These are phyloP conservation scores for Avena eriantha DNA, from an alignment of 176 grass and related monocot species.

Conservation along the genomic window DNA sequence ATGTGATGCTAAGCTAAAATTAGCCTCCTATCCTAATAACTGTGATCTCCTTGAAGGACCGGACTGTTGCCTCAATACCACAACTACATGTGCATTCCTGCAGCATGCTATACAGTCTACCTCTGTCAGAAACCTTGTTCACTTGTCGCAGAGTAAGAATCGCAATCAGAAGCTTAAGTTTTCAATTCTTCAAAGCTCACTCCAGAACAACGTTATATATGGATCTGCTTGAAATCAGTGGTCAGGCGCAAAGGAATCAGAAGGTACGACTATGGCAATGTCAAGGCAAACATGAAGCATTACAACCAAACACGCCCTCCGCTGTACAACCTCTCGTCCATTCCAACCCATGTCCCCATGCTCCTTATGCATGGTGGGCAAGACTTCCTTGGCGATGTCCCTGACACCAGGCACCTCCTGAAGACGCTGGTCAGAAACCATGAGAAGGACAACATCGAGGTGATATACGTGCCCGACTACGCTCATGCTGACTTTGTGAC, in stretches of 20 bases:
- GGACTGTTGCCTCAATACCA: slow-evolving; percentile 64
- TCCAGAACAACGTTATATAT: not conserved
- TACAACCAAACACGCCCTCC: slow-evolving; percentile 44
- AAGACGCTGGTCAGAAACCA: slow-evolving; percentile 30
- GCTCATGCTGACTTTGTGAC: slow-evolving; percentile 55
- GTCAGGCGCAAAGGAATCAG: slow-evolving; percentile 34
- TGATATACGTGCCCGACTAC: slow-evolving; percentile 39
- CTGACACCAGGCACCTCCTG: slow-evolving; percentile 53
- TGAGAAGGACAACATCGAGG: slow-evolving; percentile 35
- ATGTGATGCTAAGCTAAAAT: not conserved
- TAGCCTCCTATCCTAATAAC: slow-evolving; percentile 11
- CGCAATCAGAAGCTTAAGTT: not conserved
- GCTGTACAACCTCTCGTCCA: slow-evolving; percentile 41
- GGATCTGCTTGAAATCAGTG: slow-evolving; percentile 34
- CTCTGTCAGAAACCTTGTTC: slow-evolving; percentile 53
- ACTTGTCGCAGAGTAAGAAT: slow-evolving; percentile 57
- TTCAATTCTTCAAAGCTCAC: slow-evolving; percentile 10
- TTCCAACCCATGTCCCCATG: slow-evolving; percentile 46
- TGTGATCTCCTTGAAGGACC: slow-evolving; percentile 36
- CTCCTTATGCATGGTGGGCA: slow-evolving; percentile 55
- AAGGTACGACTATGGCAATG: slow-evolving; percentile 53
- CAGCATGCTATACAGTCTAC: slow-evolving; percentile 56
- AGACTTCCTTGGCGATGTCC: slow-evolving; percentile 45
- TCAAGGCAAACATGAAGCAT: slow-evolving; percentile 54
- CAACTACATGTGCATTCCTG: slow-evolving; percentile 45